Conservation (phyloP, 768 basidiomycete genomes). For the Filobasidium floriforme region DNA sequence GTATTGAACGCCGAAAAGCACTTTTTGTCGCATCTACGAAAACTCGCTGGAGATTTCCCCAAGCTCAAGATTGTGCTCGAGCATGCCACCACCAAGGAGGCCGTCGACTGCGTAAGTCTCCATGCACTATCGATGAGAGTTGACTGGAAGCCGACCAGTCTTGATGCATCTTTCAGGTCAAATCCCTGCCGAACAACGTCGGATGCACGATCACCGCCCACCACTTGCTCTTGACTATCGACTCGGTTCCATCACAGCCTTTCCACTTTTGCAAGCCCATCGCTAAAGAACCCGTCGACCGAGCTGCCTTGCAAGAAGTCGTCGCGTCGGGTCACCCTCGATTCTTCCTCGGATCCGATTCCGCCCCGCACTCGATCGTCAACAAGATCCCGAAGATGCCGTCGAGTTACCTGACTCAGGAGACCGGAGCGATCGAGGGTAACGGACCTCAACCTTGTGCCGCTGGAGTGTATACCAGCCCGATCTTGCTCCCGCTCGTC, state of each 20-base stretch:
- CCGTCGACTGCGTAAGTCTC: conserved; percentile 74
- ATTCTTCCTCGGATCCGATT: conserved; percentile 96
- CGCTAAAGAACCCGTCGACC: conserved; percentile 89
- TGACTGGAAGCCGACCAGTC: not conserved
- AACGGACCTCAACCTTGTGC: conserved; percentile 68
- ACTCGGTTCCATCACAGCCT: conserved; percentile 92
- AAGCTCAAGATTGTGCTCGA: conserved; percentile 88
- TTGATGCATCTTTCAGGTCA: conserved; percentile 32
- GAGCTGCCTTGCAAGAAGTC: conserved; percentile 69
- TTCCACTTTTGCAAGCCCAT: conserved; percentile 98
- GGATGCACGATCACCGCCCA: conserved; percentile 97
- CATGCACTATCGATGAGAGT: conserved; percentile 34
- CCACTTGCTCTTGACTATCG: conserved; percentile 85
- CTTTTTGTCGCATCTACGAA: conserved; percentile 79
- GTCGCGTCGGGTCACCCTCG: conserved; percentile 73
- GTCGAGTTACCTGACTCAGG: conserved; percentile 16
- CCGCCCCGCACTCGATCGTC: conserved; percentile 72
- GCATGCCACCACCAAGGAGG: conserved; percentile 88
- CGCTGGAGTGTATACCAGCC: conserved; percentile 91
- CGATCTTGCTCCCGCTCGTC: conserved; percentile 79
- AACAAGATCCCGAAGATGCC: conserved; percentile 38
- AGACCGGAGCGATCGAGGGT: conserved; percentile 18
- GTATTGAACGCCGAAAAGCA: conserved; percentile 84
- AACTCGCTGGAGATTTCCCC: conserved; percentile 76
- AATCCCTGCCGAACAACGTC: conserved; percentile 61